These are phyloP conservation scores for Phytophthora litchii DNA, from an alignment of 352 stramenopile species.

Conservation along the genomic window DNA sequence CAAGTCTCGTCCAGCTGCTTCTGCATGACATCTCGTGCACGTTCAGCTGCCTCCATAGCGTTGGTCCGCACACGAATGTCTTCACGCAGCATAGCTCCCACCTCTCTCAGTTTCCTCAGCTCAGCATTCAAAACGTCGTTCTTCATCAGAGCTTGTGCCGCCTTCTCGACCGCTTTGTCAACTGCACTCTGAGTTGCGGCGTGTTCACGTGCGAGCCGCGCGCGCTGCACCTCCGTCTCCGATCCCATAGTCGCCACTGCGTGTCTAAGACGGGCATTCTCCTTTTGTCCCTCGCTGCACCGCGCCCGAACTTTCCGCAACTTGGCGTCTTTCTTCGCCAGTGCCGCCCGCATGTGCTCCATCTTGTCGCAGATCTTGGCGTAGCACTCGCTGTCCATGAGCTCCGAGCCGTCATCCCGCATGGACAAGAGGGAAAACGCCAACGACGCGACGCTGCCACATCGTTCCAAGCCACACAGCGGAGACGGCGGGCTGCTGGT, in stretches of 20 bases:
- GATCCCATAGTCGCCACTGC: slow-evolving; percentile 7
- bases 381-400: slow-evolving; percentile 49
- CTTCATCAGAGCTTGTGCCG: slow-evolving; percentile 40
- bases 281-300: slow-evolving; percentile 17
- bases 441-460: slow-evolving; percentile 29
- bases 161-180: slow-evolving; percentile 49
- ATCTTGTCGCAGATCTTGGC: slow-evolving; percentile 49
- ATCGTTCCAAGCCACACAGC: neutral
- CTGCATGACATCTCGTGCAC: neutral
- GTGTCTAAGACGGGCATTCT: slow-evolving; percentile 11
- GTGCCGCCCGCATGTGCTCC: slow-evolving; percentile 36
- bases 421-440: slow-evolving; percentile 34
- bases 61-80: slow-evolving; percentile 3
- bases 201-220: slow-evolving; percentile 26
- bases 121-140: slow-evolving; percentile 23
- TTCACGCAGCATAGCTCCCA: slow-evolving; percentile 8
- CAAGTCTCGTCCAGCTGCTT: slow-evolving; percentile 14
- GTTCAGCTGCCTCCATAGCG: slow-evolving; percentile 7
- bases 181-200: slow-evolving; percentile 39
- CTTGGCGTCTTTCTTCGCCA: slow-evolving; percentile 43
- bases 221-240: slow-evolving; percentile 16
- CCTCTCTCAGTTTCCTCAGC: slow-evolving; percentile 3
- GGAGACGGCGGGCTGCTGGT: neutral
- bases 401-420: slow-evolving; percentile 12
- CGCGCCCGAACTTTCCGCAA: slow-evolving; percentile 40